Percentiles rank a stretch among this genome's conserved stretches.
These are phyloP conservation scores for Hanseniaspora guilliermondii DNA, from an alignment of 805 yeast species.

Conservation along the genomic window DNA sequence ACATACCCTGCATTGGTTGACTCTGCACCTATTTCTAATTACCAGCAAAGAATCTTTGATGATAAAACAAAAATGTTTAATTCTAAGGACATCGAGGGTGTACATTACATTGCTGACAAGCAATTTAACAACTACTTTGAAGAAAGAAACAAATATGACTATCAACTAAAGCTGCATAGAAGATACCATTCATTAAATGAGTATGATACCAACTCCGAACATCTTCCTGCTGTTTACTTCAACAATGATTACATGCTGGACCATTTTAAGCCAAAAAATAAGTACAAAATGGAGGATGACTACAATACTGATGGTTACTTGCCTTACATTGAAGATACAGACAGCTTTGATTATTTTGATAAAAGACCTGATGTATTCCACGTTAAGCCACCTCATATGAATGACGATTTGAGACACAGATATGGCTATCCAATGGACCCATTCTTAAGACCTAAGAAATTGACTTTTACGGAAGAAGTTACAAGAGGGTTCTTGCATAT, in stretches of 20 bases:
- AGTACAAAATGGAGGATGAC: background rate
- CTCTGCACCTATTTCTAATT: slow-evolving; percentile 64
- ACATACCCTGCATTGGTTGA: slow-evolving; percentile 72
- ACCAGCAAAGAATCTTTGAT: slow-evolving; percentile 22
- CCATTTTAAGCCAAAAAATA: background rate
- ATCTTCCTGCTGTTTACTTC: background rate
- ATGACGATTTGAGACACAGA: slow-evolving; percentile 17
- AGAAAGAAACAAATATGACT: slow-evolving; percentile 1
- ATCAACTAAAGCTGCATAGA: slow-evolving; percentile 4
- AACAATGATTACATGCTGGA: background rate
- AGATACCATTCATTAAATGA: background rate
- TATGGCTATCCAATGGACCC: background rate
- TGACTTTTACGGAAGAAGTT: background rate
- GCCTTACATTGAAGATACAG: background rate
- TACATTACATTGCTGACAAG: slow-evolving; percentile 7
- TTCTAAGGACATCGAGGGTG: slow-evolving; percentile 4
- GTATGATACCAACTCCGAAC: background rate
- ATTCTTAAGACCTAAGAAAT: background rate
- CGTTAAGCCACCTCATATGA: background rate
- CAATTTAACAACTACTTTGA: background rate
- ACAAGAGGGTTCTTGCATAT: background rate
- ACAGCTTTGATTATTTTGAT: background rate
- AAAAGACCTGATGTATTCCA: background rate
- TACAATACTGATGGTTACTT: background rate
- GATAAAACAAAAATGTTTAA: slow-evolving; percentile 11